These are phyloP conservation scores for Spinacia oleracea DNA, from an alignment of 179 eudicot species.

Conservation along the genomic window DNA sequence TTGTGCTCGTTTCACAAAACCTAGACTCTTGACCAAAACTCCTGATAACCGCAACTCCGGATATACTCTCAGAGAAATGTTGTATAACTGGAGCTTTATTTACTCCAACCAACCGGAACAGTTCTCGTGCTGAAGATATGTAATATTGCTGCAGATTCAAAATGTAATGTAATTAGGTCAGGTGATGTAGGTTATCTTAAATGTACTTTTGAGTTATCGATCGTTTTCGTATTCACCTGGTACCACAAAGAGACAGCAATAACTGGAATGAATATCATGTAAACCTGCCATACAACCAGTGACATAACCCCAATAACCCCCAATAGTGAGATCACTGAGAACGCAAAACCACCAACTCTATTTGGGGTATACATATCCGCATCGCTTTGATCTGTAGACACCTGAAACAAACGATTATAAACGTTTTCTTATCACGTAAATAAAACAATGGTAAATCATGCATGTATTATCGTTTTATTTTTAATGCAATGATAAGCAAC, in stretches of 20 bases:
- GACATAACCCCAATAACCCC: constrained; percentile 70
- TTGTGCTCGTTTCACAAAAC: constrained; percentile 32
- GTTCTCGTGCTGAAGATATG: constrained; percentile 60
- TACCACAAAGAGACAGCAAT: constrained; percentile 46
- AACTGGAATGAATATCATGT: constrained; percentile 55
- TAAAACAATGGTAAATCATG: too few relatives aligned
- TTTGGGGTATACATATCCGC: constrained; percentile 54
- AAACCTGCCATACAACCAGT: constrained; percentile 76
- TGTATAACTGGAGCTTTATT: constrained; percentile 79
- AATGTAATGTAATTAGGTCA: background rate
- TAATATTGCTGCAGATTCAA: constrained; percentile 21
- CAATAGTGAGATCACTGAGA: constrained; percentile 55
- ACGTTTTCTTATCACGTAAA: too few relatives aligned
- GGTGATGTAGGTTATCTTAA: background rate
- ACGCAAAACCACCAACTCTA: constrained; percentile 43
- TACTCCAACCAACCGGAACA: constrained; percentile 58
- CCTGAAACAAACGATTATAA: constrained; percentile 59
- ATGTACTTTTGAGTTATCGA: constrained; percentile 32
- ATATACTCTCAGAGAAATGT: constrained; percentile 67
- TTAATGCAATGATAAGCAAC: constrained; percentile 25
- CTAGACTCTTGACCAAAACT: constrained; percentile 64
- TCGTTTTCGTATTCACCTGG: constrained; percentile 42
- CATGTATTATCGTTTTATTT: too few relatives aligned
- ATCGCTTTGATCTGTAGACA: constrained; percentile 63
- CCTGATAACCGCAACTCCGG: constrained; percentile 65